Percentiles rank a stretch among this genome's conserved stretches.
Conservation (phyloP, 2,329 filamentous ascomycete genomes). For the Ciborinia camelliae region DNA sequence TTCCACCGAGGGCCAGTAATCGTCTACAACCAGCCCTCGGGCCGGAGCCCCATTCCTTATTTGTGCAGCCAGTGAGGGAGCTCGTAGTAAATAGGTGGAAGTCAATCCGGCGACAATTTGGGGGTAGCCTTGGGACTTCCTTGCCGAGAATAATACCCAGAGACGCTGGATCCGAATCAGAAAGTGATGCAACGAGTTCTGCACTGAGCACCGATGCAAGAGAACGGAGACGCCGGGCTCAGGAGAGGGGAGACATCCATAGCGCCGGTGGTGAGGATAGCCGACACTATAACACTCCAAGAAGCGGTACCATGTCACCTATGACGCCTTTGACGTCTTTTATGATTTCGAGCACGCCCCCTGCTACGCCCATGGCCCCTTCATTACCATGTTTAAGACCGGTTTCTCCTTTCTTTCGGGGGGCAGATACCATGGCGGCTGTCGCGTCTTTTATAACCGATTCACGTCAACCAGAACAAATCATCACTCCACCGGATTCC, state of each 20-base stretch:
- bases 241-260: constrained; percentile 34
- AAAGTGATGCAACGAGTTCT: constrained; percentile 21
- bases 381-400: not conserved
- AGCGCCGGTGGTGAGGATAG: constrained; percentile 29
- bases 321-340: not conserved
- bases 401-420: not conserved
- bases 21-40: constrained; percentile 29
- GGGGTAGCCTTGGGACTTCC: constrained; percentile 29
- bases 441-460: not conserved
- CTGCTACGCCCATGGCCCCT: not conserved
- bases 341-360: not conserved
- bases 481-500: constrained; percentile 6
- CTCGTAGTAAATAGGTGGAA: constrained; percentile 35
- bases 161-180: constrained; percentile 16
- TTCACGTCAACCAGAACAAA: constrained; percentile 22
- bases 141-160: constrained; percentile 22
- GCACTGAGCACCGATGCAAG: constrained; percentile 27
- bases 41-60: constrained; percentile 34
- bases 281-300: constrained; percentile 30
- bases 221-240: constrained; percentile 29
- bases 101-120: constrained; percentile 29
- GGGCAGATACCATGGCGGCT: not conserved
- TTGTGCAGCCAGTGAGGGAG: constrained; percentile 35
- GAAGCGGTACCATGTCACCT: constrained; percentile 23
- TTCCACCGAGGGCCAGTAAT: constrained; percentile 22